Base-by-base conservation (phyloP, 176 grass and related monocot genomes). In the Triticum aestivum region DNA sequence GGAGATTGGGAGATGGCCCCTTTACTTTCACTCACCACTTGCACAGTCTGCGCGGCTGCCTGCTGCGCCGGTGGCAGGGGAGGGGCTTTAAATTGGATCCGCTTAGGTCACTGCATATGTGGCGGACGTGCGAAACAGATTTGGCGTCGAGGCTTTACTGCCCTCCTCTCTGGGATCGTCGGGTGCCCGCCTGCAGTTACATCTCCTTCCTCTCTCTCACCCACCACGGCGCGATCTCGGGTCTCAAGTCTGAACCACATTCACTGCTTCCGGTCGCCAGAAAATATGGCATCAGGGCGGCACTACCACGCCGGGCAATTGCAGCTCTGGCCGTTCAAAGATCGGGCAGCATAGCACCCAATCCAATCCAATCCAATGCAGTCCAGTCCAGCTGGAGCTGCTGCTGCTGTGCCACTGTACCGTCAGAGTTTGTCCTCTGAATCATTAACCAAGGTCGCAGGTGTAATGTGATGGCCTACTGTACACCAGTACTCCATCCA, bases 211-310 rank as follows among this genome's bases (percentile, higher is more conserved):
- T 32, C 29, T 47, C 26, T 13, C 11, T 47, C 44, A 47, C 32
- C 44, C 64, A 34, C 66, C 69, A 11, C 12, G 26, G 2, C 56
- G 23, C 9, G 44, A 32, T 29, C 61, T 30, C 30, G 58, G 65
- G 26, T 35, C 45, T 74, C 67, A 74, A 65, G 34, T 45, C 45
- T 74, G 76, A 74, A 42, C 82, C 13, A 30, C 13, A 45, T 83
- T 26, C 42, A 75, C 68, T 41, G 33, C 49, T 17, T 17, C 49
- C 18, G 34, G 68, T 8, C 70, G 70, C 29, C 13, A 29, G 14
- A 2, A 17, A 67, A 56, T 21, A 58, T 8, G 18, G 54, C 54
- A 58, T 21, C 54, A 20, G 54, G 18, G 54, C 0, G 47, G 38
- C 74, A 72, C 10, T 63, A 38, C 78, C 47, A 81, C 5, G 21